These are phyloP conservation scores for Nepenthes mirabilis DNA, from an alignment of 148 eudicot genomes.

Conservation along the genomic window DNA sequence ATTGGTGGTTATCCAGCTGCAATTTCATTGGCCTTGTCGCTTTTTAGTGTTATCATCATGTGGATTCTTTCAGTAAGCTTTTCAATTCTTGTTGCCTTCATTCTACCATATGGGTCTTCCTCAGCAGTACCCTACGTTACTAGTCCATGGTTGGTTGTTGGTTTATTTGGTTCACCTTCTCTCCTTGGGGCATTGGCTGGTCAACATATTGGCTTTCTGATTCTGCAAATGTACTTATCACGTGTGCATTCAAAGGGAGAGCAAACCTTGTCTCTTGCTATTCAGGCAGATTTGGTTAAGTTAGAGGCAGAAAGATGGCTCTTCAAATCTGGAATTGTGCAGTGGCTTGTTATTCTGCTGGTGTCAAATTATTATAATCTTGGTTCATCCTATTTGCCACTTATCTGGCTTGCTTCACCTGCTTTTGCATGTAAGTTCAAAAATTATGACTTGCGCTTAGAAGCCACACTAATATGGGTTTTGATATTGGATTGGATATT, in stretches of 20 bases:
- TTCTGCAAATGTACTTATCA: conserved; percentile 42
- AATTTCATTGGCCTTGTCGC: conserved; percentile 51
- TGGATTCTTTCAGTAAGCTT: conserved; percentile 63
- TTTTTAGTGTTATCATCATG: conserved; percentile 60
- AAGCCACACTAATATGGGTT: too few relatives aligned
- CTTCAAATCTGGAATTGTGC: conserved; percentile 71
- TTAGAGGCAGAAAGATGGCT: conserved; percentile 97
- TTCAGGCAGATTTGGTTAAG: conserved; percentile 44
- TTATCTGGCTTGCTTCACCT: conserved; percentile 79
- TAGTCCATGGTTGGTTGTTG: conserved; percentile 62
- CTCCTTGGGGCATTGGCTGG: conserved; percentile 90
- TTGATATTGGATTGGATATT: too few relatives aligned
- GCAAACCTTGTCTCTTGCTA: conserved; percentile 18
- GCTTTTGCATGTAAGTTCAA: conserved; percentile 85
- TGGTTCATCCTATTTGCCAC: conserved; percentile 69
- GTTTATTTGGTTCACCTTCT: conserved; percentile 83
- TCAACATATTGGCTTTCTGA: conserved; percentile 60
- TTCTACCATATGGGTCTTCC: conserved; percentile 49
- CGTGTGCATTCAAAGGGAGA: conserved; percentile 23
- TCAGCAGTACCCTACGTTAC: conserved; percentile 62
- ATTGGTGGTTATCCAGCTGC: conserved; percentile 75
- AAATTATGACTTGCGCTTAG: too few relatives aligned
- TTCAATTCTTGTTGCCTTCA: conserved; percentile 49
- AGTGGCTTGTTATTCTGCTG: conserved; percentile 61
- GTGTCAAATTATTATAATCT: conserved; percentile 54